Conservation (phyloP, 2,329 filamentous ascomycete species). For the Pseudocercospora eumusae region DNA sequence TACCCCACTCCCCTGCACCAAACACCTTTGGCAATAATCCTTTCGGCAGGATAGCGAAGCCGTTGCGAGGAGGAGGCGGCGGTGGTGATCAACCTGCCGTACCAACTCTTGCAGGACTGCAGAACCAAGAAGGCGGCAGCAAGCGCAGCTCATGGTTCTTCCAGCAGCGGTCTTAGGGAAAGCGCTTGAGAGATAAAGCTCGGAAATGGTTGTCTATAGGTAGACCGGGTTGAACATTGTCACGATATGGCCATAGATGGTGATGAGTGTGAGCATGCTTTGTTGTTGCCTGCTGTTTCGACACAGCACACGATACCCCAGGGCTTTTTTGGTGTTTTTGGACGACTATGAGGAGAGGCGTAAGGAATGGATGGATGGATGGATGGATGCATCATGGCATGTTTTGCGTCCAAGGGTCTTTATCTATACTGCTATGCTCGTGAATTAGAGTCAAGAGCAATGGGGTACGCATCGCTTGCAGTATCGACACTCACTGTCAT, state of each 20-base stretch:
- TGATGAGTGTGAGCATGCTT: constrained; percentile 1
- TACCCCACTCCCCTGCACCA: constrained; percentile 59
- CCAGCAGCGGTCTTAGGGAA: constrained; percentile 52
- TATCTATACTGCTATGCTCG: background rate
- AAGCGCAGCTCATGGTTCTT: constrained; percentile 77
- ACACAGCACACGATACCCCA: constrained; percentile 10
- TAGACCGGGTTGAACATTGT: constrained; percentile 4
- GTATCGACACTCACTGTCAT: background rate
- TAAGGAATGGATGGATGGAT: background rate
- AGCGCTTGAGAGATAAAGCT: background rate
- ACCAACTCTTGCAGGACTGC: constrained; percentile 48
- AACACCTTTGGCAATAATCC: constrained; percentile 64
- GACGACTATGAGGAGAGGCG: background rate
- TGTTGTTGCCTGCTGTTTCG: constrained; percentile 13
- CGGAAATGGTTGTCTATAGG: constrained; percentile 5
- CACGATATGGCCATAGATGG: constrained; percentile 10
- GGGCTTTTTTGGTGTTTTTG: background rate
- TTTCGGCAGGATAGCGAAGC: constrained; percentile 68
- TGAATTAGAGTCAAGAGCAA: background rate
- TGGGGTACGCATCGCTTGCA: background rate
- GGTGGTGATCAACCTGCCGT: constrained; percentile 45
- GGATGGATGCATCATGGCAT: background rate
- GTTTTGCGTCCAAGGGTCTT: background rate
- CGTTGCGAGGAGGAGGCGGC: constrained; percentile 60
- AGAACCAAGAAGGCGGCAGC: constrained; percentile 41